Base-by-base conservation (phyloP, 1,284 basidiomycete genomes). In the Moesziomyces antarcticus region DNA sequence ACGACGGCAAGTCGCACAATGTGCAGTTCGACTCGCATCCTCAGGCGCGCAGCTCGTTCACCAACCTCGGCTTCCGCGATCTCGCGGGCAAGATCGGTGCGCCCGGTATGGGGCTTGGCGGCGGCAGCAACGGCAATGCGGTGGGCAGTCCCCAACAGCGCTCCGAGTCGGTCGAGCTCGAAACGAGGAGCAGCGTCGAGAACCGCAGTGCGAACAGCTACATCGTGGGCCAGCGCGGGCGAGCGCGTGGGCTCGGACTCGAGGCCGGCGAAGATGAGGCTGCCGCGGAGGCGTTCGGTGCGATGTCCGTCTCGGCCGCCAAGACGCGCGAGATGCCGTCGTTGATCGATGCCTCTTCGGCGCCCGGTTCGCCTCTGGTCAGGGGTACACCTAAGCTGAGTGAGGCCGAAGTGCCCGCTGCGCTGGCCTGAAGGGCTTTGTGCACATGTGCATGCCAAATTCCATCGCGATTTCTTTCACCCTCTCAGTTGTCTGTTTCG, bases 1-100 rank as follows among this genome's bases (percentile, higher is more conserved):
- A 75, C 44, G 69, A 77, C 40, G 66, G 69, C 44, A 60, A 56
- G 37, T 62, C 68, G 10, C 73, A 73, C 62, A 73, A 60, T 48
- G 62, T 73, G 27, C 71, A 73, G 20, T 73, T 73, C 25, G 62
- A 69, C 13, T 44, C 53, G 25, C 54, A 44, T 21, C 14, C 41
- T 9, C 62, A 64, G 22, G 60, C 56, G 22, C 41, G 61, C 27
- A 50, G 57, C 22, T 55, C 65, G 16, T 69, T 65, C 13, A 35
- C 60, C 47, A 65, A 56, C n/a, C 44, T 65, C 5, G 71, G 71
- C 18, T 66, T 69, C 58, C 61, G 71, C 40, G 71, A 69, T 40
- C 50, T 66, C 5, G 66, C 60, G 2, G 65, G 61, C 33, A 73
- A 65, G 45, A 63, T 63, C 24, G 64, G 60, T 16, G 56, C 44